These are phyloP conservation scores for Neurospora sp. DNA, from an alignment of 495 filamentous ascomycete species.

Conservation along the genomic window DNA sequence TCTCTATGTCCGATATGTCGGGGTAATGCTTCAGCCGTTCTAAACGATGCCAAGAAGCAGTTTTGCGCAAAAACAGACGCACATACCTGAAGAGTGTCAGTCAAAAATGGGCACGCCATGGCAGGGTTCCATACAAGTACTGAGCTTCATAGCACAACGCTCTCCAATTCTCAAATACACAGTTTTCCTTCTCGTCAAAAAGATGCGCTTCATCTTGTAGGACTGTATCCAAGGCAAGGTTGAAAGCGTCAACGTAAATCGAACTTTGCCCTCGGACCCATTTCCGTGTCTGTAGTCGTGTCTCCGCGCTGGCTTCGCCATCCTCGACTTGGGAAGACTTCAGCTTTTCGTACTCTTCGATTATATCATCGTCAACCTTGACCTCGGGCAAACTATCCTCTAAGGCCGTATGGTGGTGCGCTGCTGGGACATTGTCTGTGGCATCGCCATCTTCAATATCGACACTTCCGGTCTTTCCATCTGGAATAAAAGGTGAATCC, in stretches of 20 bases:
- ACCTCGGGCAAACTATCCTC: constrained; percentile 67
- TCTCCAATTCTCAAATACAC: constrained; percentile 70
- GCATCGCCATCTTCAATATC: constrained; percentile 18
- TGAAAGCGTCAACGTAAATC: constrained; percentile 97
- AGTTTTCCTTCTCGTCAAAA: constrained; percentile 70
- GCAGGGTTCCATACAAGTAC: constrained; percentile 59
- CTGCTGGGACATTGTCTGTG: constrained; percentile 17
- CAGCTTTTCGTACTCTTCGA: constrained; percentile 67
- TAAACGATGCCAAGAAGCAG: constrained; percentile 86
- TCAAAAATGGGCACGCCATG: neutral
- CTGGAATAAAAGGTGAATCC: neutral
- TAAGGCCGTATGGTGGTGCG: constrained; percentile 49
- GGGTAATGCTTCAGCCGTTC: constrained; percentile 64
- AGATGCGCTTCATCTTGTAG: constrained; percentile 81
- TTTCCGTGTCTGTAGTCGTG: constrained; percentile 26
- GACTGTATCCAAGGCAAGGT: constrained; percentile 83
- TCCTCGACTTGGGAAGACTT: constrained; percentile 33
- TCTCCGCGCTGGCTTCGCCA: constrained; percentile 27
- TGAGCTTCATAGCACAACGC: constrained; percentile 74
- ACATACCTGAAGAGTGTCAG: constrained; percentile 53
- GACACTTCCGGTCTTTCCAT: neutral
- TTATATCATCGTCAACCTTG: constrained; percentile 57
- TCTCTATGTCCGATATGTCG: constrained; percentile 66
- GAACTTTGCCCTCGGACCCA: constrained; percentile 56
- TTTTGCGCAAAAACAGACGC: constrained; percentile 87